These are phyloP conservation scores for Capillidium heterosporum DNA, from an alignment of 371 early-diverging fungal genomes.

Conservation along the genomic window DNA sequence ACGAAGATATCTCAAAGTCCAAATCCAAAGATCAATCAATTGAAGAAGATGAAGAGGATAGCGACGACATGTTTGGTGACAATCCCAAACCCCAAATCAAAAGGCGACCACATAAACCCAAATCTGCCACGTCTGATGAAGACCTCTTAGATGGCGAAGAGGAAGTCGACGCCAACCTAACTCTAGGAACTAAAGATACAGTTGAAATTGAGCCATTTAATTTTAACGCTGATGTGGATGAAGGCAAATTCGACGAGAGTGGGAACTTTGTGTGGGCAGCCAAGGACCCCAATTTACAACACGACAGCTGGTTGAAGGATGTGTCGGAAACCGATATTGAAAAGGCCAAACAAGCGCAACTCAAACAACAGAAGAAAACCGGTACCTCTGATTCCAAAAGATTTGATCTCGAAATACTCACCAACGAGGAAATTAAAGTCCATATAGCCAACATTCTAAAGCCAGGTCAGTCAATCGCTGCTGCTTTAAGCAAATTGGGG, in stretches of 20 bases:
- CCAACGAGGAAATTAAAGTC: slow-evolving; percentile 7
- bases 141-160: slow-evolving; percentile 17
- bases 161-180: slow-evolving; percentile 13
- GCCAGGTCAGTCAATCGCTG: slow-evolving; percentile 51
- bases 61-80: slow-evolving; percentile 43
- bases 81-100: slow-evolving; percentile 11
- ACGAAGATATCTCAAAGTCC: background rate
- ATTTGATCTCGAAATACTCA: slow-evolving; percentile 30
- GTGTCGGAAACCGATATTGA: slow-evolving; percentile 56
- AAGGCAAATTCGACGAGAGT: slow-evolving; percentile 62
- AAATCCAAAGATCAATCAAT: slow-evolving; percentile 7
- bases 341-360: slow-evolving; percentile 47
- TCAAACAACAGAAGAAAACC: slow-evolving; percentile 27
- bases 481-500: slow-evolving; percentile 40
- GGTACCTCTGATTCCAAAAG: slow-evolving; percentile 17
- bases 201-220: slow-evolving; percentile 65
- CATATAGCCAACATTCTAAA: slow-evolving; percentile 39
- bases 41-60: slow-evolving; percentile 17
- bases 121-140: background rate
- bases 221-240: slow-evolving; percentile 72
- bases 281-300: slow-evolving; percentile 61
- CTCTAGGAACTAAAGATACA: slow-evolving; percentile 8
- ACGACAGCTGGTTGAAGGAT: slow-evolving; percentile 78
- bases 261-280: slow-evolving; percentile 69
- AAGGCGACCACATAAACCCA: slow-evolving; percentile 1